These are phyloP conservation scores for Flaveria trinervia DNA, from an alignment of 129 eudicot genomes.

Conservation along the genomic window DNA sequence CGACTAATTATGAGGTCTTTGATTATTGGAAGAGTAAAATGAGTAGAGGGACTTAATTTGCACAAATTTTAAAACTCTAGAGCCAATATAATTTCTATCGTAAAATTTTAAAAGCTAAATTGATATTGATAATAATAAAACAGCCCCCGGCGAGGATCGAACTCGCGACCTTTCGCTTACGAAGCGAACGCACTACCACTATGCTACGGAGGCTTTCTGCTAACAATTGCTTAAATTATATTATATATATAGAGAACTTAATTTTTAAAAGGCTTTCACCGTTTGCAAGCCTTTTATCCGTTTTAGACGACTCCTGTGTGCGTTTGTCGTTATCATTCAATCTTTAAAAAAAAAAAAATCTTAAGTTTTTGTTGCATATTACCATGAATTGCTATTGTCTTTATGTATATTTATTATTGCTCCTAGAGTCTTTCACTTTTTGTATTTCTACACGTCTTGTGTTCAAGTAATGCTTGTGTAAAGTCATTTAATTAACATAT, in stretches of 20 bases:
- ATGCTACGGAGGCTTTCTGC: constrained; percentile 63
- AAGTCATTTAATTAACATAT: too few relatives aligned
- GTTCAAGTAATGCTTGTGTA: too few relatives aligned
- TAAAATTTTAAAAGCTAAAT: neutral
- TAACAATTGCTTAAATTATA: neutral
- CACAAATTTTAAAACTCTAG: neutral
- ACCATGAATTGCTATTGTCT: neutral
- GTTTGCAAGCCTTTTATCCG: too few relatives aligned
- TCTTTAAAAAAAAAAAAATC: too few relatives aligned
- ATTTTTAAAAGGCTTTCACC: neutral
- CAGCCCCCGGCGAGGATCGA: constrained; percentile 99
- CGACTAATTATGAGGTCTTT: too few relatives aligned
- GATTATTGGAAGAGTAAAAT: neutral
- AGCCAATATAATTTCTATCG: too few relatives aligned
- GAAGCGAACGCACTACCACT: constrained; percentile 99
- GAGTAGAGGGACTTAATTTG: neutral
- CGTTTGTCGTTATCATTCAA: too few relatives aligned
- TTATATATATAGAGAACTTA: neutral
- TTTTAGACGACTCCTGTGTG: too few relatives aligned
- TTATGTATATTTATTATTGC: too few relatives aligned
- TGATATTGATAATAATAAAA: neutral
- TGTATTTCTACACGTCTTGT: too few relatives aligned
- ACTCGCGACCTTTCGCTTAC: constrained; percentile 99
- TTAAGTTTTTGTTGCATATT: neutral
- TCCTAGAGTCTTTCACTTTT: too few relatives aligned